Base-by-base conservation (phyloP, 1,284 basidiomycete species). In the Naganishia sp. region DNA sequence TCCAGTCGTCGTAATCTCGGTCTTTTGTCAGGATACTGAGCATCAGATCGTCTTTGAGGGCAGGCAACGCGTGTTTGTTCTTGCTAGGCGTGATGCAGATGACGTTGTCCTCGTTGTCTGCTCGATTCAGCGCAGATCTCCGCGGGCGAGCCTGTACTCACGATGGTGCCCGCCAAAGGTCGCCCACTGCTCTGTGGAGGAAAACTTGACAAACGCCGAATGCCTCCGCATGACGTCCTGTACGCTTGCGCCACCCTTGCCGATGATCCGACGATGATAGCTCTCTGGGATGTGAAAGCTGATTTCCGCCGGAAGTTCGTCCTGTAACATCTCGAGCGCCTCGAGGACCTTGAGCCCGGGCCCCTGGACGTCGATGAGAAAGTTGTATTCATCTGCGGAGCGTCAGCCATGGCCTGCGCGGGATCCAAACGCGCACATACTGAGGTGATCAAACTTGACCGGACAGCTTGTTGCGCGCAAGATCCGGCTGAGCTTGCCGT, bases 151-250 rank as follows among this genome's bases (percentile, higher is more conserved):
- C 6, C 3, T 25, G 11, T 13, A 55, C 57, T 96, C 96, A 80
- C 99, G 94, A 74, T 91, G 87, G 80, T 98, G 97, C 16, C 94
- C 94, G 42, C 94, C 95, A 66, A 96, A 84, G 11, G 90, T 87
- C 52, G 93, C 93, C 79, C 95, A 98, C 79, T 99, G 96, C 73
- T 98, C 94, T 6, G 94, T 93, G 78, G 98, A 99, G 49, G 92
- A 94, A 77, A 99, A 99, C 81, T 99, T 99, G 81, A 99, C 96
- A 81, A 98, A 99, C 31, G 98, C 95, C 39, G 95, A 95, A 75
- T 90, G 97, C 79, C 96, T 94, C 83, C 98, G 98, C 95, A 99
- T 99, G 80, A 99, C 99, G 68, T 93, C 87, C 69, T 99, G 95
- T 68, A 99, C 99, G 80, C 95, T 99, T 76, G 94, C 90, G 39